A percentile compares a stretch with the other conserved stretches of the same genome.
These are phyloP conservation scores for Septoria linicola DNA, from an alignment of 2,329 filamentous ascomycete genomes.

Conservation along the genomic window DNA sequence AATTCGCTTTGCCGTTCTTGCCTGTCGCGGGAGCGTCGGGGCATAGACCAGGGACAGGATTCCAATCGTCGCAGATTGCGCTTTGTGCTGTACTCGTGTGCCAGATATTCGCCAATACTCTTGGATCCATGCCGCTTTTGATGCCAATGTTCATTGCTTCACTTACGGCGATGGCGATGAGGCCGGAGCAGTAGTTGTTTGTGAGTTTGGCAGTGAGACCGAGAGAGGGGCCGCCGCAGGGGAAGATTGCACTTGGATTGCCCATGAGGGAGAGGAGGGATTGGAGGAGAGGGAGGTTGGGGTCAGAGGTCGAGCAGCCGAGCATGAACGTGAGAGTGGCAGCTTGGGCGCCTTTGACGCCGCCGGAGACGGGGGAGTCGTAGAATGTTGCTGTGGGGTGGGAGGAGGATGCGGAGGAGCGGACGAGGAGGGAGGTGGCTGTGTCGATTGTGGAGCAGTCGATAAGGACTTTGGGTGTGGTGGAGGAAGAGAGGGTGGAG, in stretches of 20 bases:
- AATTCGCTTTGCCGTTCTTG: no score
- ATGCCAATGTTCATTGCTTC: slow-evolving; percentile 64
- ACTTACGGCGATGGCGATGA: slow-evolving; percentile 58
- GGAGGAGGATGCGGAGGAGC: slow-evolving; percentile 40
- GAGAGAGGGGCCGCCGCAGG: slow-evolving; percentile 56
- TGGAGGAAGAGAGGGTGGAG: slow-evolving; percentile 41
- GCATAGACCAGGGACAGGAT: slow-evolving; percentile 53
- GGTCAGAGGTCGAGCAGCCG: slow-evolving; percentile 48
- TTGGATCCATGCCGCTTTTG: slow-evolving; percentile 55
- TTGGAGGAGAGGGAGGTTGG: slow-evolving; percentile 47
- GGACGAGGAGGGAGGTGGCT: slow-evolving; percentile 50
- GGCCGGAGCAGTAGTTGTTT: slow-evolving; percentile 61
- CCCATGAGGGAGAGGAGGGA: slow-evolving; percentile 54
- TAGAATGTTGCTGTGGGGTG: slow-evolving; percentile 50
- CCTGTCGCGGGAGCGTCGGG: slow-evolving; percentile 50
- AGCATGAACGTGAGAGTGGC: slow-evolving; percentile 58
- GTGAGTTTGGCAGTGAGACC: slow-evolving; percentile 60
- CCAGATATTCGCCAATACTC: slow-evolving; percentile 54
- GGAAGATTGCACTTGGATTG: slow-evolving; percentile 47
- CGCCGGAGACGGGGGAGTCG: slow-evolving; percentile 56
- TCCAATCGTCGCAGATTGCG: slow-evolving; percentile 52
- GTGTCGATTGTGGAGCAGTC: slow-evolving; percentile 60
- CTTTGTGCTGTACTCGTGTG: slow-evolving; percentile 54
- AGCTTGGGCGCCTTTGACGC: slow-evolving; percentile 53
- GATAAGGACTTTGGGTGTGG: slow-evolving; percentile 51